Base-by-base conservation (phyloP, 2,329 filamentous ascomycete genomes). In the Penicillium sp. region DNA sequence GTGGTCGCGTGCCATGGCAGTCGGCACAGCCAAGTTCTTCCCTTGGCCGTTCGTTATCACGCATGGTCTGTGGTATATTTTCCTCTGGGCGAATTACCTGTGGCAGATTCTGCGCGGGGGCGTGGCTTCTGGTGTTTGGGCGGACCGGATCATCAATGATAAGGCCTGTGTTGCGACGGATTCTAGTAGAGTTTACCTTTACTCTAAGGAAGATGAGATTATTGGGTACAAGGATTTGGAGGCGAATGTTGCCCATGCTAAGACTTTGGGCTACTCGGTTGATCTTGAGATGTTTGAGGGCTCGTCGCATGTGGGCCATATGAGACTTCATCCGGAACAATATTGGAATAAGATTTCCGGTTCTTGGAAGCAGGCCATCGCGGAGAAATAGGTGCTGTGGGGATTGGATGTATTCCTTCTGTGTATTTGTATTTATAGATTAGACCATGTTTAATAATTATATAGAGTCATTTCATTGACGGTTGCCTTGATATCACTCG, bases 241-340 rank as follows among this genome's bases (percentile, higher is more conserved):
- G 49, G 54, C 57, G n/a, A 62, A 59, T 50, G 64, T 62, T 40
- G 64, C 64, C 6, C 24, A 48, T 32, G 64, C 60, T 11, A 65
- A 58, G 46, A 45, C 74, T 13, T 71, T 74, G 51, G 85, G 85
- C 0, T 86, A 81, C 60, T 65, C 67, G 22, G 78, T 81, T 2
- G 72, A 77, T 1, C 72, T 76, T 20, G 80, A 83, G 55, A 64
- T 80, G 31, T 88, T 88, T 59, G 77, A 83, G 48, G 81, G 79
- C 4, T 85, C 81, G 48, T 73, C 78, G 1, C 85, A 89, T 68
- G 85, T 86, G 18, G 83, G 82, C 1, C 84, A 88, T 65, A 81
- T 88, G 74, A 75, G 81, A 18, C 72, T 78, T 68, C 79, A 85
- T 53, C 79, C 81, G 1, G 77, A 77, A 32, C 75, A 80, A 66